These are phyloP conservation scores for Triadica sebifera DNA, from an alignment of 345 rosid species.

Conservation along the genomic window DNA sequence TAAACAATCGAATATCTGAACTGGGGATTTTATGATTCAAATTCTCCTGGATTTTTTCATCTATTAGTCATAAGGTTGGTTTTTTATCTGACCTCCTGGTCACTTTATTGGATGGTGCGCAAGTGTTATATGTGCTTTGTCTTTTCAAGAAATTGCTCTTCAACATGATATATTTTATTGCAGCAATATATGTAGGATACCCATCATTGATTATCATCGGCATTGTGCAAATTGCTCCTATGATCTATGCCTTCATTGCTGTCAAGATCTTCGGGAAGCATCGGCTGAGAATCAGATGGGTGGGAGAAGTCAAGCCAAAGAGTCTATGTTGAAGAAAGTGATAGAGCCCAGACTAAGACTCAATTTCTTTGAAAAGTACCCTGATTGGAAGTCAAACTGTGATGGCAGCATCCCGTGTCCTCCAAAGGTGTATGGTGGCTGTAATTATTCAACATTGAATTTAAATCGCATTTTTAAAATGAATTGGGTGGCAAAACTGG, in stretches of 20 bases:
- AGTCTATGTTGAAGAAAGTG: conserved; percentile 23
- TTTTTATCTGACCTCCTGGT: neutral
- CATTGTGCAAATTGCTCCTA: conserved; percentile 76
- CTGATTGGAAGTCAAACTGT: conserved; percentile 78
- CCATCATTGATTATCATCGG: conserved; percentile 92
- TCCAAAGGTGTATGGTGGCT: conserved; percentile 79
- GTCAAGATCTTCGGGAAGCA: conserved; percentile 85
- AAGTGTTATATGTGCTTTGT: neutral
- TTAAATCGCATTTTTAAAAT: conserved; percentile 89
- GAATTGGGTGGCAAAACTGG: conserved; percentile 98
- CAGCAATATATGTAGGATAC: conserved; percentile 91
- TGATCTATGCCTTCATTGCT: conserved; percentile 90
- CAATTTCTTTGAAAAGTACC: conserved; percentile 54
- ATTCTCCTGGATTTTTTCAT: neutral
- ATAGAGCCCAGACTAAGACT: conserved; percentile 38
- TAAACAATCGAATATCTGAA: conserved; percentile 1
- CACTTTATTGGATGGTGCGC: conserved; percentile 8
- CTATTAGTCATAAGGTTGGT: neutral
- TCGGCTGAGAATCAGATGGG: conserved; percentile 34
- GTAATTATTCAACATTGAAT: conserved; percentile 60
- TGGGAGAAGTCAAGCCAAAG: conserved; percentile 35
- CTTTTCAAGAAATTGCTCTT: conserved; percentile 6
- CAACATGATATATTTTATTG: conserved; percentile 26
- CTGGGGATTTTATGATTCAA: neutral
- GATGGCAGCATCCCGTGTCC: conserved; percentile 94